Base-by-base conservation (phyloP, 2,329 filamentous ascomycete species). In the Paraphoma chrysanthemicola region DNA sequence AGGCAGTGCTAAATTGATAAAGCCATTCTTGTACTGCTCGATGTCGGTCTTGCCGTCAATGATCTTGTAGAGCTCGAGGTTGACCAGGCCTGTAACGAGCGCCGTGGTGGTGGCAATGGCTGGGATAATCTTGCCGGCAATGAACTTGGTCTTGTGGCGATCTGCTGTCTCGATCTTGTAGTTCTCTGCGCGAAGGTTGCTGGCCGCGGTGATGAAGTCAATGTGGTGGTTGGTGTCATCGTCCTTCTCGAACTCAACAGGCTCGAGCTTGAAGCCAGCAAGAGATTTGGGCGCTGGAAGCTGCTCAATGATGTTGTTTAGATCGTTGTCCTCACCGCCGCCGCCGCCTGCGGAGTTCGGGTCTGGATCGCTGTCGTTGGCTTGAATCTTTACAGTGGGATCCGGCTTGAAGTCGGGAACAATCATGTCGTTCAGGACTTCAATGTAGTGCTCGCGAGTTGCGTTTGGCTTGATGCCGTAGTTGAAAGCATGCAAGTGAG, bases 21-120 rank as follows among this genome's bases (percentile, higher is more conserved):
- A 99, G 14, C 95, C 95, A 74, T 99, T 99, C 86, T 98, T 98
- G 88, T 96, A 99, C 79, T 98, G 91, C 80, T 98, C 95, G 63
- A 97, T 90, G 68, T 98, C 92, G n/a, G 85, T 87, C 84, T 99
- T 97, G 73, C 93, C 94, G 72, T 98, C 95, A 44, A 99, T 84
- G 62, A 99, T 86, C 87, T 99, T 99, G 88, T 92, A 97, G 46
- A 98, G 81, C 81, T 99, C 95, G 44, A 99, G 82, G 14, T 96
- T 86, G 51, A 99, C 93, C 44, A 99, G 84, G 56, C 95, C 95
- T 2, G 95, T 99, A 11, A 98, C 94, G 55, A 99, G 83, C 3
- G 95, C 94, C 2, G 95, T 99, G 0, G 95, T 98, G 3, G 95
- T 99, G 44, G 95, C 95, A 77, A 99, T 99, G 44, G 95, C 95